A percentile compares a stretch with the other conserved stretches of the same genome.
Conservation (phyloP, 1,139 yeast species). For the Diutina rugosa region DNA sequence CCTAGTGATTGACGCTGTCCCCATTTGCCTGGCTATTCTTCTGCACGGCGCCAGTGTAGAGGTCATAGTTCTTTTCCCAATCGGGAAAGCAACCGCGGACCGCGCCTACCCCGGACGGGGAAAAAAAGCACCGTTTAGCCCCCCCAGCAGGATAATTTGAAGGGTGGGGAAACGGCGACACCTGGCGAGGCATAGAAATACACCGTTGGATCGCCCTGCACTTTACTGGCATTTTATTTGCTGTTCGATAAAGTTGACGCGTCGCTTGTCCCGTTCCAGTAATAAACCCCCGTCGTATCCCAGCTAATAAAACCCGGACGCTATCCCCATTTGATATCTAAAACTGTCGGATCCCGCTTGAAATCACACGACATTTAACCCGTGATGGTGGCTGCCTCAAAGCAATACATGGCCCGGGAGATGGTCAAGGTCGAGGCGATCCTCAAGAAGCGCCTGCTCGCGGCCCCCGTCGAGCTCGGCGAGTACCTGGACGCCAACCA, state of each 20-base stretch:
- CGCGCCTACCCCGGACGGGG: not conserved
- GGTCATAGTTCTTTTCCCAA: not conserved
- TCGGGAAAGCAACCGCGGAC: not conserved
- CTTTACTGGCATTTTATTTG: no score
- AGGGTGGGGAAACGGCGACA: no score
- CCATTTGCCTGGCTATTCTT: not conserved
- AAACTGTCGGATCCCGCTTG: not conserved
- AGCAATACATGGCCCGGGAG: not conserved
- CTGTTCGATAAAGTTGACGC: no score
- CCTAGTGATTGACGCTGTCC: not conserved
- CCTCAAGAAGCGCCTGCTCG: not conserved
- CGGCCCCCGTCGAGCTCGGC: not conserved
- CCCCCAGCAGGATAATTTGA: no score
- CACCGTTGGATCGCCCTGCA: not conserved
- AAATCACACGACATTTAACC: not conserved
- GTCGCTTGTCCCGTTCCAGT: not conserved
- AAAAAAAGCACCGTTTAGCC: not conserved
- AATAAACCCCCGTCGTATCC: not conserved
- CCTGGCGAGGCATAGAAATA: not conserved
- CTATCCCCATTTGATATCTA: no score
- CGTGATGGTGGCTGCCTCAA: not conserved
- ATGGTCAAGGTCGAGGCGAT: not conserved
- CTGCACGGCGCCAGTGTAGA: not conserved
- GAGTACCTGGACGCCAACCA: not conserved
- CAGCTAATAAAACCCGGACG: no score